Conservation (phyloP, 2,329 filamentous ascomycete genomes). For the Fusarium poae region DNA sequence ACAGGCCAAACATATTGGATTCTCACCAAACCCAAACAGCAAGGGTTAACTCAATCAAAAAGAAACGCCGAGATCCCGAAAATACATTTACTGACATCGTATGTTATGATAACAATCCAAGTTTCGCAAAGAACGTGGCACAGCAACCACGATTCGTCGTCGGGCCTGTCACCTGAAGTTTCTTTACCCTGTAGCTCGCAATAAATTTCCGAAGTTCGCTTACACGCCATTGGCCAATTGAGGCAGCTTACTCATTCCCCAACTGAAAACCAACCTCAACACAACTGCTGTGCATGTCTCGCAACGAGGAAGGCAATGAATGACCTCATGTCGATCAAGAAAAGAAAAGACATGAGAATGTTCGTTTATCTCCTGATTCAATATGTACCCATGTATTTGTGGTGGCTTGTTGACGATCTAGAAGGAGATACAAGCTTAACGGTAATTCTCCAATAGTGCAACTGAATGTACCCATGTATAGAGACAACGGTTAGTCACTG, state of each 20-base stretch:
- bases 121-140: neutral
- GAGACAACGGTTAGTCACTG: neutral
- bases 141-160: neutral
- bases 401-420: no score
- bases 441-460: no score
- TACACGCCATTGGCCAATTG: slow-evolving; percentile 34
- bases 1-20: neutral
- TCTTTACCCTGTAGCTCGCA: slow-evolving; percentile 1
- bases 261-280: slow-evolving; percentile 6
- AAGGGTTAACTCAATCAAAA: neutral
- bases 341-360: neutral
- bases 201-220: neutral
- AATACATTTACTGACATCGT: neutral
- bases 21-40: neutral
- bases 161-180: neutral
- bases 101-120: neutral
- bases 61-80: slow-evolving; percentile 7
- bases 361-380: accelerated
- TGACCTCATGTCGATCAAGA: neutral
- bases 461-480: neutral
- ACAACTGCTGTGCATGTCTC: neutral
- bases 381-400: neutral
- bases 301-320: neutral
- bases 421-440: no score
- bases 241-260: slow-evolving; percentile 3